Conservation (phyloP, 768 basidiomycete genomes). For the Russula dissimulans region DNA sequence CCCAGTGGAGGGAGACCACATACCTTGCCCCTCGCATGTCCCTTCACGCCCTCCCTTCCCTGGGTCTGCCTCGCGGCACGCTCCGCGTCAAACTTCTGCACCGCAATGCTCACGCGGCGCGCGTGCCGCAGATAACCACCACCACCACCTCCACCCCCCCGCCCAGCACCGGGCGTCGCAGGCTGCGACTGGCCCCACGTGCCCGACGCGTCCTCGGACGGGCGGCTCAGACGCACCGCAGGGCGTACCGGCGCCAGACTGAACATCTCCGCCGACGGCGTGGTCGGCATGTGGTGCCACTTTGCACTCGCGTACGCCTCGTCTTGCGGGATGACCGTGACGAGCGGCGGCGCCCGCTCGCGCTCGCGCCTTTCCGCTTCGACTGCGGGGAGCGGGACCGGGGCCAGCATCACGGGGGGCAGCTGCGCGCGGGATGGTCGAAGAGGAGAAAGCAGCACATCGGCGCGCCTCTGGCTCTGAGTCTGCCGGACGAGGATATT, state of each 20-base stretch:
- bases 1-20: neutral
- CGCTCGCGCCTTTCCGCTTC: no score
- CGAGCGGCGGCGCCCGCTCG: no score
- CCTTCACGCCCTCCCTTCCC: neutral
- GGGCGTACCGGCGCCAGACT: neutral
- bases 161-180: neutral
- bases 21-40: slow-evolving; percentile 13
- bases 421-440: no score
- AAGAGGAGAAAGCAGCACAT: no score
- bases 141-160: neutral
- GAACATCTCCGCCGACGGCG: neutral
- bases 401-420: neutral
- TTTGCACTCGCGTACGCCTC: slow-evolving; percentile 5
- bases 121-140: neutral
- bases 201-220: neutral
- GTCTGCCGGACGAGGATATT: no score
- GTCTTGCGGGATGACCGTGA: slow-evolving; percentile 3
- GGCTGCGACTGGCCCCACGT: neutral
- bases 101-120: slow-evolving; percentile 7
- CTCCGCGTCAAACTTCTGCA: neutral
- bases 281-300: neutral
- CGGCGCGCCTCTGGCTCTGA: no score
- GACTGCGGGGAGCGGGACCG: neutral
- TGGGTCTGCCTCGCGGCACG: neutral
- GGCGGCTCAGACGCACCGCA: neutral